Base-by-base conservation (phyloP, 352 stramenopile genomes). In the Pythium volutum region DNA sequence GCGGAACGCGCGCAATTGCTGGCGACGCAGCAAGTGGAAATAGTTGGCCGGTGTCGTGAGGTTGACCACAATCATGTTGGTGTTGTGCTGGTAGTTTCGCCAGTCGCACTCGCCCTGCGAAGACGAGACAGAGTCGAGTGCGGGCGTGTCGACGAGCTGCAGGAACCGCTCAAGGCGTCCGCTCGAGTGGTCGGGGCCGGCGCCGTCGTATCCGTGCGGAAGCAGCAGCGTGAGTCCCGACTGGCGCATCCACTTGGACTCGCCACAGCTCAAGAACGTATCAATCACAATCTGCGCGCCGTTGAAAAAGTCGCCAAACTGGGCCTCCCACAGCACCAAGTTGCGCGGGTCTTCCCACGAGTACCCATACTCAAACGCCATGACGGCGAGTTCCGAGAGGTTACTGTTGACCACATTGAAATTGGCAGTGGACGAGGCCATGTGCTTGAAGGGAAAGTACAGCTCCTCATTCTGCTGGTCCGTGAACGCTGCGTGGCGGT, bases 21-120 rank as follows among this genome's bases (percentile, higher is more conserved):
- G 95, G 59, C 95, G 88, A 65, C 94, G 89, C 57, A 99, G 75
- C 61, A 95, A 77, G 66, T 98, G 94, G 75, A 98, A 99, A 72
- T 98, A 99, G 71, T 98, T 98, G 36, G 95, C 95, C 1, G 96
- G 94, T 16, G 87, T 96, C 36, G 81, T 96, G 36, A 84, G 66
- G 54, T 93, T 92, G 43, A 79, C 76, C 11, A 97, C 84, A 55
- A 93, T 90, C 55, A 95, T 76, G 70, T 96, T 96, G 22, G 83
- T 80, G 55, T 93, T 79, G 59, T 89, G 69, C 50, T 87, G 55
- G 63, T 79, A 91, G 27, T 75, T 63, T 39, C 73, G 71, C 81
- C 80, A 89, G 26, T 88, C 67, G 5, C 55, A 68, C 1, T 47
- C 61, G 23, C 70, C 55, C 33, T 74, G 62, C 47, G 84, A 79